These are phyloP conservation scores for Pholiota microspora DNA, from an alignment of 768 basidiomycete genomes.

Conservation along the genomic window DNA sequence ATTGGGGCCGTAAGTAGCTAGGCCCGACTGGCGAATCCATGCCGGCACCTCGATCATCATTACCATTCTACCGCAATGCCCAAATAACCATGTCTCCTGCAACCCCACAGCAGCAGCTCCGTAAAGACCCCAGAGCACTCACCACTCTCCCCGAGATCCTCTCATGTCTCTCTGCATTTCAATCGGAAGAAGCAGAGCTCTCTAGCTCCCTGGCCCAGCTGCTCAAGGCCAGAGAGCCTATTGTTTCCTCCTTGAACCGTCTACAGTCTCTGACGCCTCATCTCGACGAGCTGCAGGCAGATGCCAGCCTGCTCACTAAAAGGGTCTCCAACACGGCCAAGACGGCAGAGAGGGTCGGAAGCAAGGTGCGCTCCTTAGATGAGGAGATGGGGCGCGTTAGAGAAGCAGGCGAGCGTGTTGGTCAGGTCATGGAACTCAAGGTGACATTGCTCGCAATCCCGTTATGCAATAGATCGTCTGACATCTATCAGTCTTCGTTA, in stretches of 20 bases:
- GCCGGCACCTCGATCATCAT: too few relatives aligned
- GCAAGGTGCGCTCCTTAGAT: conserved; percentile 84
- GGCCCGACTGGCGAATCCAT: too few relatives aligned
- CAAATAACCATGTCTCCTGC: neutral
- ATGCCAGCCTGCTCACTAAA: conserved; percentile 50
- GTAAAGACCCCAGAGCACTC: conserved; percentile 42
- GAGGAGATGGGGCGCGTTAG: conserved; percentile 90
- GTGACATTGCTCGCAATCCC: conserved; percentile 36
- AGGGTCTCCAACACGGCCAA: conserved; percentile 72
- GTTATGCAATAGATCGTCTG: neutral
- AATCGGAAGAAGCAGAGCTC: conserved; percentile 76
- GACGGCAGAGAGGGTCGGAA: conserved; percentile 88
- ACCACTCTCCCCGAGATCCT: conserved; percentile 69
- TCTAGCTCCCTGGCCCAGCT: conserved; percentile 71
- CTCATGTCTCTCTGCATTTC: conserved; percentile 68
- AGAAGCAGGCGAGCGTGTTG: conserved; percentile 88
- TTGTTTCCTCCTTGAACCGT: conserved; percentile 58
- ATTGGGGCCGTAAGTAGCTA: neutral
- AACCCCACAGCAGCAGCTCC: too few relatives aligned
- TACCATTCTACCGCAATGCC: neutral
- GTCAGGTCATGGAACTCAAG: conserved; percentile 94
- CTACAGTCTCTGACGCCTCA: conserved; percentile 59
- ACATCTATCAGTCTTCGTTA: conserved; percentile 34
- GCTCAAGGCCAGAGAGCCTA: conserved; percentile 65
- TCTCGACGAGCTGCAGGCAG: conserved; percentile 59